Evolutionary conservation across 345 rosid species (phyloP).

Genomic region (Reutealis trisperma): DNA sequence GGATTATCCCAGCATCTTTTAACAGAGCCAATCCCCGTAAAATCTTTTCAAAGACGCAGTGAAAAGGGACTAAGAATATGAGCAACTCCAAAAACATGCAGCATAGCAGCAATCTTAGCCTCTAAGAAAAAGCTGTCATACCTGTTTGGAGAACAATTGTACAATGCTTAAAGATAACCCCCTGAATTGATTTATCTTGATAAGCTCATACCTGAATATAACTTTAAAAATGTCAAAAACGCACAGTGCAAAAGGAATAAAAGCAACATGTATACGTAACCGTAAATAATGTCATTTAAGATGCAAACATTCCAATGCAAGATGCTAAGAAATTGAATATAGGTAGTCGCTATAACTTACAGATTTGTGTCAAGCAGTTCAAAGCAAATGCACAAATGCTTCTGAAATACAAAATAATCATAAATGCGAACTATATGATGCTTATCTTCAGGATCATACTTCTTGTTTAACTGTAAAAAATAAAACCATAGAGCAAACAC

Average conservation of each 20-base stretch:
- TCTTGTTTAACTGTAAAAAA: slow-evolving; percentile 79
- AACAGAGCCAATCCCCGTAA: slow-evolving; percentile 81
- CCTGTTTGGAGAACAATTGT: slow-evolving; percentile 97
- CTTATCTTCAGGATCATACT: slow-evolving; percentile 97
- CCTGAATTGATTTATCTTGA: slow-evolving; percentile 90
- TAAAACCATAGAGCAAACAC: slow-evolving; percentile 20
- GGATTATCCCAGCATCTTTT: slow-evolving; percentile 96
- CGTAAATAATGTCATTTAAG: background rate
- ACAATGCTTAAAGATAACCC: slow-evolving; percentile 96
- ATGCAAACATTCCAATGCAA: slow-evolving; percentile 13
- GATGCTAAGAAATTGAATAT: slow-evolving; percentile 2
- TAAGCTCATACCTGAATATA: slow-evolving; percentile 83
- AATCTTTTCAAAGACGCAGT: slow-evolving; percentile 51
- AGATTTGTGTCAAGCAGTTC: slow-evolving; percentile 95
- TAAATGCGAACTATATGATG: slow-evolving; percentile 97
- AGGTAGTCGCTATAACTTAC: slow-evolving; percentile 47
- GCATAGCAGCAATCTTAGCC: slow-evolving; percentile 13
- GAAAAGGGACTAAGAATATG: slow-evolving; percentile 18
- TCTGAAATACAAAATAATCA: slow-evolving; percentile 82
- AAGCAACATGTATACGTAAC: slow-evolving; percentile 6
- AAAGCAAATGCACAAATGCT: slow-evolving; percentile 93
- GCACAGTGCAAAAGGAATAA: slow-evolving; percentile 18
- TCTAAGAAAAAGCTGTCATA: slow-evolving; percentile 24
- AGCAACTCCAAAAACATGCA: slow-evolving; percentile 15
- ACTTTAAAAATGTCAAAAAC: slow-evolving; percentile 31